phyloP scores from a whole-genome alignment of 768 basidiomycete genomes.

The Boletellus ananiceps region DNA sequence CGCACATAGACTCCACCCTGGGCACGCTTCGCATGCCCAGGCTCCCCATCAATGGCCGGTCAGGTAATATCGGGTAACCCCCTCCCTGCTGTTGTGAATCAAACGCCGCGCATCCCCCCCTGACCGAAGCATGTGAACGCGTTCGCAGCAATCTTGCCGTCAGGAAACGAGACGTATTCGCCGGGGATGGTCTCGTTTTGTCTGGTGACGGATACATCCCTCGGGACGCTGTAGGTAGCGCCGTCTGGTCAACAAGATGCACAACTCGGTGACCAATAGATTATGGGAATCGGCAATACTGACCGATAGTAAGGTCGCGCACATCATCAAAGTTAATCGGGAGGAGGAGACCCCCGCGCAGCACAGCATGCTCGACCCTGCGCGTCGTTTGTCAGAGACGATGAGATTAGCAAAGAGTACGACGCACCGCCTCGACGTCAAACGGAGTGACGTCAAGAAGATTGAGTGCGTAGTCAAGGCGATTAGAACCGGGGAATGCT shows the following conservation, averaged over 20 bases:
- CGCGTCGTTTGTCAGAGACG: background rate
- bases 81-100: no score
- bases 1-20: no score
- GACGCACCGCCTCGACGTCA: no score
- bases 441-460: no score
- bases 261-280: background rate
- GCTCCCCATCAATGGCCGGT: no score
- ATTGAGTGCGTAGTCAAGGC: no score
- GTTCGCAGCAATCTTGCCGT: background rate
- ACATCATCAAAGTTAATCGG: background rate
- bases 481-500: no score
- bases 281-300: background rate
- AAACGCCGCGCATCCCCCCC: no score
- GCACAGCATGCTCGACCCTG: background rate
- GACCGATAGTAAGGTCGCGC: background rate
- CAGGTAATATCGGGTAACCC: no score
- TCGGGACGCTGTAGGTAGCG: constrained; percentile 1
- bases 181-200: constrained; percentile 1
- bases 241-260: background rate
- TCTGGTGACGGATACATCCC: background rate
- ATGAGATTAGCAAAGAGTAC: no score
- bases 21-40: no score
- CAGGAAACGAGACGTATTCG: constrained; percentile 1
- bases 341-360: background rate
- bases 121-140: no score